Percentiles rank a stretch among this genome's conserved stretches.
Conservation (phyloP, 192 early-diverging fungal species). For the Allomyces javanicus region DNA sequence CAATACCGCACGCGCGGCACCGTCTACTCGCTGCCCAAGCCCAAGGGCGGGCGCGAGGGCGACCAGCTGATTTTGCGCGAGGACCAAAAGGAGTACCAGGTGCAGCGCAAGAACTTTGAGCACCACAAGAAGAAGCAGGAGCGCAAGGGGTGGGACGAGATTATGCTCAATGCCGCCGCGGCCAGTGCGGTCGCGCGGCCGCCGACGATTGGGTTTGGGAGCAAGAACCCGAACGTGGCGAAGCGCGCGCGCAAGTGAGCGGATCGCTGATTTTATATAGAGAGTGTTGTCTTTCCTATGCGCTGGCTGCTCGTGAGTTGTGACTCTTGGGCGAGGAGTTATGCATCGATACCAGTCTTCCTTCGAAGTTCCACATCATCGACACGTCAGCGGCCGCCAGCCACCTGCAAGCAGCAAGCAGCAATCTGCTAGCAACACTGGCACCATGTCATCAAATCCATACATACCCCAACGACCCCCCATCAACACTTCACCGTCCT, state of each 20-base stretch:
- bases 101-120: not conserved
- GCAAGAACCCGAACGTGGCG: not conserved
- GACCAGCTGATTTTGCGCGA: slow-evolving; percentile 67
- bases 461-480: no score
- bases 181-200: not conserved
- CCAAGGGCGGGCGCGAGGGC: slow-evolving; percentile 55
- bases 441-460: no score
- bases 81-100: slow-evolving; percentile 70
- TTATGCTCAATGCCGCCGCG: not conserved
- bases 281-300: no score
- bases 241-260: not conserved
- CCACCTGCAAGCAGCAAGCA: no score
- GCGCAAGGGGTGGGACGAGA: not conserved
- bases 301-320: no score
- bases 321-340: no score
- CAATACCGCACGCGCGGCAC: slow-evolving; percentile 76
- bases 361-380: no score
- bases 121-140: slow-evolving; percentile 1
- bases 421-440: no score
- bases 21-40: slow-evolving; percentile 63
- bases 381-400: no score
- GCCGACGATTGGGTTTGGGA: not conserved
- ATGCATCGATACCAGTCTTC: no score
- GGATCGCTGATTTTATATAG: no score
- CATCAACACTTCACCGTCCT: no score